Percentiles rank a stretch among this genome's conserved stretches.
phyloP scores from a whole-genome alignment of 129 eudicot genomes.

The Oenanthe sinensis region DNA sequence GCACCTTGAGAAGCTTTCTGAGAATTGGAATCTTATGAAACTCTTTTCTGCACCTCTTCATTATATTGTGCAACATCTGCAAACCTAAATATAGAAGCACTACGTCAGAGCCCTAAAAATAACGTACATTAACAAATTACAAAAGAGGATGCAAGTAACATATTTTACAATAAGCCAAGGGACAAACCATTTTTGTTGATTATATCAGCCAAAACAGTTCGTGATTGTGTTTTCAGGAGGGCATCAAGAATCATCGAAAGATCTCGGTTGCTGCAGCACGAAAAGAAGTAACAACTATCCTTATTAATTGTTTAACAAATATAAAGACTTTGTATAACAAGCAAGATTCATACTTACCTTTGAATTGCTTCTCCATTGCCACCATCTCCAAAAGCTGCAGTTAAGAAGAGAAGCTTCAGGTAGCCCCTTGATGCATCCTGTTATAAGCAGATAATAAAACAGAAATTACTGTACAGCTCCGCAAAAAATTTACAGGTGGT shows the following conservation, averaged over 20 bases:
- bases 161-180: background rate
- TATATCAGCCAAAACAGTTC: conserved; percentile 73
- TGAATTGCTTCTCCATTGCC: conserved; percentile 89
- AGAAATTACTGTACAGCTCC: background rate
- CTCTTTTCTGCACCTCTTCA: conserved; percentile 66
- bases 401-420: conserved; percentile 73
- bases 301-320: background rate
- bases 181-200: conserved; percentile 73
- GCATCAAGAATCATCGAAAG: conserved; percentile 97
- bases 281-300: background rate
- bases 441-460: conserved; percentile 1
- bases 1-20: conserved; percentile 91
- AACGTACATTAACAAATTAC: conserved; percentile 1
- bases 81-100: conserved; percentile 43
- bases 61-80: conserved; percentile 89
- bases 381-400: conserved; percentile 72
- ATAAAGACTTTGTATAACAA: background rate
- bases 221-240: conserved; percentile 74
- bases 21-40: conserved; percentile 77
- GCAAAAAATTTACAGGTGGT: background rate
- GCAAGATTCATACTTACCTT: conserved; percentile 37
- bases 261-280: conserved; percentile 68
- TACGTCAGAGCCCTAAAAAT: background rate
- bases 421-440: conserved; percentile 95
- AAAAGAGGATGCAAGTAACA: background rate